Evolutionary conservation across 768 basidiomycete genomes (phyloP), one percentile per base, ranked within the genome.

Genomic region (Rhodotorula kratochvilovae): DNA sequence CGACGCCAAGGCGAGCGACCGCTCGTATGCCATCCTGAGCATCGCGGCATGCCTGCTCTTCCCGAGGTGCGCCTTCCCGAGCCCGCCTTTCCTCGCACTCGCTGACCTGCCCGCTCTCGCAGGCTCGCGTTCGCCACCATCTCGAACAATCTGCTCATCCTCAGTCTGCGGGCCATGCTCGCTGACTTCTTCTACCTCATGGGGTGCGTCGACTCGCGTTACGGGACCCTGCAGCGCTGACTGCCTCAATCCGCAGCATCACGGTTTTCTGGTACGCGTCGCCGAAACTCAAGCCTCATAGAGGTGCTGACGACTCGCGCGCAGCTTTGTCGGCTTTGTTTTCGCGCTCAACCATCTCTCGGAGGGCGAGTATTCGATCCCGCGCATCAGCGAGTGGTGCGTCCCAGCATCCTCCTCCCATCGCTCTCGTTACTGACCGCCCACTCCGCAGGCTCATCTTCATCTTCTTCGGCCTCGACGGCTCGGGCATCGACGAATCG

Each of bases 51-150:
- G 63, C 27, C 42, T 76, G 17, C 42, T 76, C 31, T 76, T 76
- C 45, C 75, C 75, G 3, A 90, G 91, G 68, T 82, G 93, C 65
- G 93, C 90, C 1, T 94, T 93, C 76, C 91, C 93, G 10, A 91
- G n/a, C n/a, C n/a, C 90, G 0, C 25, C 48, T 50, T 27, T 4
- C 17, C 45, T 46, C 17, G 15, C 25, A 12, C 27, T 11, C 48
- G 25, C 25, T 50, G 35, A 43, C 21, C 16, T 10, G 53, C 3
- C 31, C 31, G 29, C 27, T 23, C 51, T 17, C 61, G 27, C 76
- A 91, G 92, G 64, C 81, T 96, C 66, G 93, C 92, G 1, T 97
- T 97, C 77, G 92, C 95, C 7, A 91, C 91, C 0, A 82, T 96
- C 39, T 88, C 89, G 76, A 82, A 83, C 73, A 84, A 84, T 68